A percentile compares a stretch with the other conserved stretches of the same genome.
These are phyloP conservation scores for Mycena kentingensis DNA, from an alignment of 768 basidiomycete genomes.

Conservation along the genomic window DNA sequence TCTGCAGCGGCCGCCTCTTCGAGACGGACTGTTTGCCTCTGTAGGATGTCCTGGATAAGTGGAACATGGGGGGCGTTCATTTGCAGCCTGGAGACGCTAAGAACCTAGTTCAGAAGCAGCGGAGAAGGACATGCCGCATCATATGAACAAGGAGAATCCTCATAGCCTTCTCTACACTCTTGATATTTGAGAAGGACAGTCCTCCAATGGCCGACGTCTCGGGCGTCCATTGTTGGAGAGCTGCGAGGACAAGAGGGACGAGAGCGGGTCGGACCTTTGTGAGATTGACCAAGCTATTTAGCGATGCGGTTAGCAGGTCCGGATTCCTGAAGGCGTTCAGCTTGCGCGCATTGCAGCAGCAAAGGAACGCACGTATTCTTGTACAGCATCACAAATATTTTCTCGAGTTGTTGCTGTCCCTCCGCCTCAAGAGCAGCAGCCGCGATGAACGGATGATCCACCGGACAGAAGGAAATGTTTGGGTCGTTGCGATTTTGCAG, in stretches of 20 bases:
- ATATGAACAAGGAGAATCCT: slow-evolving; percentile 82
- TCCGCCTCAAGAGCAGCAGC: slow-evolving; percentile 76
- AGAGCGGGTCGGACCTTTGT: slow-evolving; percentile 78
- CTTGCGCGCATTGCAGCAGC: not conserved
- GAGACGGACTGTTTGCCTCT: slow-evolving; percentile 75
- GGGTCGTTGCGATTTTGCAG: slow-evolving; percentile 88
- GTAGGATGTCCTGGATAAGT: slow-evolving; percentile 77
- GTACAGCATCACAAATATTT: slow-evolving; percentile 72
- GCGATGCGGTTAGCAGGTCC: slow-evolving; percentile 82
- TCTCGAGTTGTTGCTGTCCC: slow-evolving; percentile 80
- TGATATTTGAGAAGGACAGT: slow-evolving; percentile 61
- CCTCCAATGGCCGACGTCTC: slow-evolving; percentile 50
- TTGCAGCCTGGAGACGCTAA: slow-evolving; percentile 46
- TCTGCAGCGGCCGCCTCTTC: slow-evolving; percentile 74
- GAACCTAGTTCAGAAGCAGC: slow-evolving; percentile 16
- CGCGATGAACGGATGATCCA: slow-evolving; percentile 88
- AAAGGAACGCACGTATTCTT: slow-evolving; percentile 66
- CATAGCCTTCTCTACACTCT: slow-evolving; percentile 88
- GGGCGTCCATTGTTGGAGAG: slow-evolving; percentile 86
- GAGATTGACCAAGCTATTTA: slow-evolving; percentile 80
- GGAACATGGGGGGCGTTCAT: slow-evolving; percentile 61
- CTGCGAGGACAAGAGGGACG: slow-evolving; percentile 69
- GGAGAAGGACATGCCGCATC: slow-evolving; percentile 57
- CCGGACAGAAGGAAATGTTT: slow-evolving; percentile 79
- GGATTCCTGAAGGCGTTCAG: slow-evolving; percentile 54